Base-by-base conservation (phyloP, 176 grass and related monocot genomes). In the Rhynchospora pubera region DNA sequence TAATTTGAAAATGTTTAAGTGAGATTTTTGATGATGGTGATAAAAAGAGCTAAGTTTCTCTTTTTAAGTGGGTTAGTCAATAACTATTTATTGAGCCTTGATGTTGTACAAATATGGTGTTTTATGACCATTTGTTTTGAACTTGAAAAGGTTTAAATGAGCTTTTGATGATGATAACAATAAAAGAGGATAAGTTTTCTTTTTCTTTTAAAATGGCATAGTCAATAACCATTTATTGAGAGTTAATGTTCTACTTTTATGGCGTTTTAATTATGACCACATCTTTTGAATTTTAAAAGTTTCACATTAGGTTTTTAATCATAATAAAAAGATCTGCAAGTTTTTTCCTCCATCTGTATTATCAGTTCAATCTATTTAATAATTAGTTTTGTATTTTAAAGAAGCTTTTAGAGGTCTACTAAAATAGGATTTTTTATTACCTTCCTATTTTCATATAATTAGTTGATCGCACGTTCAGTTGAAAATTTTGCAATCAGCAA, bases 171-270 rank as follows among this genome's bases (percentile, higher is more conserved):
- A 52, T 55, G 46, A 6, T 73, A 48, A 48, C 15, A 14, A 39
- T 39, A 15, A 55, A 76, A 55, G 14, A 48, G 23, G 5, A 43
- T 73, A n/a, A n/a, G 4, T 4, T 39, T 39, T 39, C 34, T n/a
- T n/a, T n/a, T n/a, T n/a, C n/a, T 39, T 39, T 77, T 55, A 77
- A 56, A 77, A 32, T 77, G 47, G 72, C 23, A 32, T 56, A 56
- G 50, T 77, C 48, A 77, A 77, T 77, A 56, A 77, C 50, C 72
- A 77, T 77, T 77, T 56, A 77, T 77, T 47, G 72, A 77, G 48
- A 23, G 24, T 56, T 77, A 77, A 77, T 77, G 72, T 77, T 53
- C 2, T 32, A 51, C 46, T 74, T 74, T 16, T 52, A 32, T 77
- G 47, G 30, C 50, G 14, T 30, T 77, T 77, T n/a, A n/a, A n/a